A percentile compares a stretch with the other conserved stretches of the same genome.
Evolutionary conservation across 768 basidiomycete genomes (phyloP).

Genomic region (Hypholoma fasciculare): DNA sequence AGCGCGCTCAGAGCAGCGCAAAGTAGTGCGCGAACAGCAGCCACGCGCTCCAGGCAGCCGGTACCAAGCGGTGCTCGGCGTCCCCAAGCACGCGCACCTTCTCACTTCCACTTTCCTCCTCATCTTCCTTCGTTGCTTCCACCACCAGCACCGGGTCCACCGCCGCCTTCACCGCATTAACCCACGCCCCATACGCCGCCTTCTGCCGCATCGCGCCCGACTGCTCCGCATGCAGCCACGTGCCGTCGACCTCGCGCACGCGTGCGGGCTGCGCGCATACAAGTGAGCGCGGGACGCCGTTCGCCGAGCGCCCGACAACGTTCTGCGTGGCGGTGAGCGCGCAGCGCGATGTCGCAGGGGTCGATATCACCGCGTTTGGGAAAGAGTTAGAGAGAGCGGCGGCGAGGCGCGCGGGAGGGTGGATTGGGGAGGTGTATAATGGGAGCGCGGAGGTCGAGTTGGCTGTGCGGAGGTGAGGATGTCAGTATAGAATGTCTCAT

Average conservation of each 20-base stretch:
- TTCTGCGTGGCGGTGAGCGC: slow-evolving; percentile 43
- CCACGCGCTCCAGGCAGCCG: no score
- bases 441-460: background rate
- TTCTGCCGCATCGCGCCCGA: slow-evolving; percentile 20
- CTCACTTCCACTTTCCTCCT: no score
- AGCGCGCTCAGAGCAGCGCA: no score
- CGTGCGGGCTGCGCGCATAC: slow-evolving; percentile 32
- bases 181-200: slow-evolving; percentile 33
- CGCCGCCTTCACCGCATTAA: slow-evolving; percentile 23
- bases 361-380: background rate
- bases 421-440: background rate
- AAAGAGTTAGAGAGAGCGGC: background rate
- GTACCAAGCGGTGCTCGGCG: no score
- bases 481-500: no score
- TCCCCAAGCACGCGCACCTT: no score
- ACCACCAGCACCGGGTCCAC: background rate
- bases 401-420: background rate
- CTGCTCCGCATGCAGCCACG: slow-evolving; percentile 47
- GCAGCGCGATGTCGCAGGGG: slow-evolving; percentile 42
- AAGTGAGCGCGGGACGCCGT: slow-evolving; percentile 27
- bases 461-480: background rate
- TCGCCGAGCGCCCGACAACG: slow-evolving; percentile 44
- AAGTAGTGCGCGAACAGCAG: no score
- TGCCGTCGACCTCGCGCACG: slow-evolving; percentile 27
- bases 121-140: no score